phyloP scores from a whole-genome alignment of 768 basidiomycete genomes.

The Zangia roseola region DNA sequence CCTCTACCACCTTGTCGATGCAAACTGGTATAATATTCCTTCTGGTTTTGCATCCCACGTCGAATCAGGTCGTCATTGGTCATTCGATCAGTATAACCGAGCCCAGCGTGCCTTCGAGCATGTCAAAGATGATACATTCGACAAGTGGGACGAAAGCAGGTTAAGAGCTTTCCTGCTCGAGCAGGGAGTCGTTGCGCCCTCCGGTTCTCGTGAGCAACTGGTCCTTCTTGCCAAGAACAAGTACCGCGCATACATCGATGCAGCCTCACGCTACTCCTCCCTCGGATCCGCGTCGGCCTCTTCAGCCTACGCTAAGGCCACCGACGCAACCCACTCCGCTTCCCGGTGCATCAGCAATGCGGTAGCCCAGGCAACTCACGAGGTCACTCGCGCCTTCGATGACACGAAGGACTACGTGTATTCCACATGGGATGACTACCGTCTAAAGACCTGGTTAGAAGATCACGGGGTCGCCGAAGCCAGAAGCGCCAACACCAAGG shows the following conservation, averaged over 20 bases:
- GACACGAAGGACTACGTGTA: conserved; percentile 85
- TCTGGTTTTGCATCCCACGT: conserved; percentile 35
- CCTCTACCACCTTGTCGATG: conserved; percentile 50
- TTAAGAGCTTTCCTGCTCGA: conserved; percentile 83
- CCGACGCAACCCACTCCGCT: conserved; percentile 34
- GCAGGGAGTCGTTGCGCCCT: conserved; percentile 83
- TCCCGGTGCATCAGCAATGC: conserved; percentile 41
- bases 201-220: conserved; percentile 77
- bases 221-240: conserved; percentile 72
- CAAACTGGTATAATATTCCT: conserved; percentile 50
- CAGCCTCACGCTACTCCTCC: conserved; percentile 55
- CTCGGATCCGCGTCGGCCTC: conserved; percentile 48
- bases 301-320: conserved; percentile 50
- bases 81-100: conserved; percentile 57
- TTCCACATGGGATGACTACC: conserved; percentile 85
- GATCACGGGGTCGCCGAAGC: conserved; percentile 71
- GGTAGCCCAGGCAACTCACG: conserved; percentile 52
- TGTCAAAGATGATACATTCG: conserved; percentile 61
- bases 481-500: conserved; percentile 49
- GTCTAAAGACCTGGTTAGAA: conserved; percentile 69
- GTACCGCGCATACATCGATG: conserved; percentile 57
- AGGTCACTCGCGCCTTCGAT: conserved; percentile 53
- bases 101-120: conserved; percentile 64
- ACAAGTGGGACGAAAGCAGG: conserved; percentile 82
- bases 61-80: conserved; percentile 44